Evolutionary conservation across 1,139 yeast species (phyloP), one percentile per base, ranked within the genome.

Genomic region (Suhomyces yuchorum): DNA sequence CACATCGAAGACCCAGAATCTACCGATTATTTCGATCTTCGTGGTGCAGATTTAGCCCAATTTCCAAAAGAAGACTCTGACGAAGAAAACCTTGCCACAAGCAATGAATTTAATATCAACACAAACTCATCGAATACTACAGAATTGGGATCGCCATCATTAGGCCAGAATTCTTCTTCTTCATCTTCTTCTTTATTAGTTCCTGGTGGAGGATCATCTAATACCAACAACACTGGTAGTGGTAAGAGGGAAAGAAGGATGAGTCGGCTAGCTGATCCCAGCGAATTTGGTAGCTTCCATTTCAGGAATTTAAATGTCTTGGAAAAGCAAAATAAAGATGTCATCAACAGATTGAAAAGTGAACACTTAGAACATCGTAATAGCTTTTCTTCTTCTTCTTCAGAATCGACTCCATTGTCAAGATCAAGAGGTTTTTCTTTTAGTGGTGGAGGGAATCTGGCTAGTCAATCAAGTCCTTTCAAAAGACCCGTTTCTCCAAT

Each of bases 271-370:
- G 87, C 86, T 45, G 97, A 90, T 53, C 72, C 77, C 3, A 75
- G 81, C 41, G 98, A 92, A 58, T 95, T 93, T 77, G 99, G 99
- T 0, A 85, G 95, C 3, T 95, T 95, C 65, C 85, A 89, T 52
- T 95, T 89, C 67, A 78, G 97, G 57, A 95, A 95, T 63, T 71
- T 95, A 53, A 85, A 93, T 11, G 95, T 95, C 4, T 75, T 95
- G 52, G 99, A 93, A 58, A 88, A 87, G 60, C 98, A 97, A 15
- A 95, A 95, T 61, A 90, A 89, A 62, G 98, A 92, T 66, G 92
- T 89, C 14, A 89, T 95, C 51, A 88, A 88, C 60, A 73, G 96
- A 54, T 77, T 95, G 59, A 88, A 90, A 60, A 84, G 78, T 40
- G 98, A 93, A 62, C 96, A 89, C 66, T 57, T 84, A 52, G 88